Percentiles rank a stretch among this genome's conserved stretches.
Conservation (phyloP, 352 stramenopile species). For the Globisporangium abappressorium region DNA sequence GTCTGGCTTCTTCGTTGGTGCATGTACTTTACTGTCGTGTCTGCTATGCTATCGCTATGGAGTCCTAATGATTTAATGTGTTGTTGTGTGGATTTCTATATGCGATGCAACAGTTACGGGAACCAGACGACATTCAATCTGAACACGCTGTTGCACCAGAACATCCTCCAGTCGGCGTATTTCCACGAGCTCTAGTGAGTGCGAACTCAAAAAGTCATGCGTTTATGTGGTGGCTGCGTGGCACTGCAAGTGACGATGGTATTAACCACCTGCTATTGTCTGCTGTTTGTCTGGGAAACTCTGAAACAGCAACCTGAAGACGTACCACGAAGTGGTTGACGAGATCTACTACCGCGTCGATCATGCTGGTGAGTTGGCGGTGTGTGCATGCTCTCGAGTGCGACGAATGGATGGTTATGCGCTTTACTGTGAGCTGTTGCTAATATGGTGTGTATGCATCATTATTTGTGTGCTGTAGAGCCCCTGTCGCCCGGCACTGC, state of each 20-base stretch:
- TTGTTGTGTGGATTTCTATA: constrained; percentile 2
- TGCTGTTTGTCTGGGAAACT: background rate
- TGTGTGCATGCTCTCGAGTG: background rate
- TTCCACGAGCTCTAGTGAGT: constrained; percentile 92
- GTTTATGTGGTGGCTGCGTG: background rate
- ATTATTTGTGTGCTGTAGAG: constrained; percentile 54
- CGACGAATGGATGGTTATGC: background rate
- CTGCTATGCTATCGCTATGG: background rate
- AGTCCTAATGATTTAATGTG: background rate
- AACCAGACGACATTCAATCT: constrained; percentile 94
- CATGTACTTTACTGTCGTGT: background rate
- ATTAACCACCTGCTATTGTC: background rate
- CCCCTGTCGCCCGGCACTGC: constrained; percentile 90
- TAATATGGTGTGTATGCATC: background rate
- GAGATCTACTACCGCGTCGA: constrained; percentile 91
- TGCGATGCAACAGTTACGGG: constrained; percentile 59
- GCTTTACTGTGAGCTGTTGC: background rate
- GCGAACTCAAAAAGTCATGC: background rate
- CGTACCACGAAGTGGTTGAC: constrained; percentile 96
- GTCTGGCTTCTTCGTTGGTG: constrained; percentile 9
- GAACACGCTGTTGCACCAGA: constrained; percentile 95
- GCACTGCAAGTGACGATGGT: background rate
- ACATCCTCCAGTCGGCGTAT: constrained; percentile 94
- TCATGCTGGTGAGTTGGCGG: constrained; percentile 49
- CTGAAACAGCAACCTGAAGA: constrained; percentile 70